Base-by-base conservation (phyloP, 352 stramenopile species). In the Aphanomyces astaci region DNA sequence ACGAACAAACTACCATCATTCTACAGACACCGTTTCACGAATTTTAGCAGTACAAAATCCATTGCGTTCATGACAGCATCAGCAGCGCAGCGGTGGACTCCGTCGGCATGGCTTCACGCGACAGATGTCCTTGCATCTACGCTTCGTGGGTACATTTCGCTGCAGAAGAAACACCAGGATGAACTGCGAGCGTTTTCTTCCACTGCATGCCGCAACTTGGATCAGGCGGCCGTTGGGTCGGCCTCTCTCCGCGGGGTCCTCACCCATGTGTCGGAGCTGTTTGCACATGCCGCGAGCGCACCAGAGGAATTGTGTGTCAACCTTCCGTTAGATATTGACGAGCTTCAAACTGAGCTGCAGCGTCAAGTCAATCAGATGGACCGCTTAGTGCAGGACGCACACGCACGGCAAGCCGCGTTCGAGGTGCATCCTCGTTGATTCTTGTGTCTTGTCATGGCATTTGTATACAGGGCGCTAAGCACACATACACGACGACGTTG, bases 141-240 rank as follows among this genome's bases (percentile, higher is more conserved):
- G 15, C 25, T 68, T 4, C 62, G 62, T 24, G 62, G 55, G 27
- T 68, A 46, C 39, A 52, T 68, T 17, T 28, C 49, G 43, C 39
- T 68, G 3, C 62, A 68, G 31, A 62, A 51, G 17, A 68, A 68
- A 45, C 62, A 68, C 51, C 49, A 68, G 43, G 62, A 68, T 1
- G 62, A 68, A 27, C 39, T 68, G 32, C 62, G 62, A 10, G 24
- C 19, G 9, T 68, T 68, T 60, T n/a, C 62, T 2, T 43, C 27
- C n/a, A 36, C 28, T 25, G 62, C 62, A 17, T 59, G 30, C 51
- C 13, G 15, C 7, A 19, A 25, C 17, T 33, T 68, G 5, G 60
- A 67, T 22, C 22, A 59, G 13, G 30, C 15, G 5, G 48, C 46
- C 3, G 62, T 33, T 17, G 22, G 25, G 30, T 22, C 33, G 27